Evolutionary conservation across 2,329 filamentous ascomycete genomes (phyloP).

Genomic region (Mariannaea sp.): DNA sequence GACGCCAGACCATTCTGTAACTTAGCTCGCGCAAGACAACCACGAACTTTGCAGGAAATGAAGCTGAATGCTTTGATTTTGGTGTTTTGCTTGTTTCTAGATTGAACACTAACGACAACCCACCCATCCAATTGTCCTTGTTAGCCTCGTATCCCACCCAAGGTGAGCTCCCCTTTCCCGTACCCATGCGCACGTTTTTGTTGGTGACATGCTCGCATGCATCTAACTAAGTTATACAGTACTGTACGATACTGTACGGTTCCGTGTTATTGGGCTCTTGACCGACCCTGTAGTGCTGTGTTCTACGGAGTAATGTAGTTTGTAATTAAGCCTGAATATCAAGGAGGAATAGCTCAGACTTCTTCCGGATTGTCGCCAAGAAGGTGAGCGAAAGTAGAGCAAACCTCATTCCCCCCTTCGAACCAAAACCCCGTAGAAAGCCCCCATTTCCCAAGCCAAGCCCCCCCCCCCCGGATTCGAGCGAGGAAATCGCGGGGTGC

Average conservation of each 20-base stretch:
- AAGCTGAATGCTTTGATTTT: conserved; percentile 7
- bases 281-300: conserved; percentile 2
- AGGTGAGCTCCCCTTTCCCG: background rate
- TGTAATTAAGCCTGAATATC: conserved; percentile 20
- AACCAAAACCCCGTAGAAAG: background rate
- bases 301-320: too few relatives aligned
- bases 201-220: conserved; percentile 5
- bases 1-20: background rate
- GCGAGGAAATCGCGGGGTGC: conserved; percentile 8
- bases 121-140: background rate
- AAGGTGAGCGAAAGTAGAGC: background rate
- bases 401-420: background rate
- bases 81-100: background rate
- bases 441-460: background rate
- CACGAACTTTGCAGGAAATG: conserved; percentile 18
- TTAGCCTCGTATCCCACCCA: background rate
- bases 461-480: conserved; percentile 11
- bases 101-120: background rate
- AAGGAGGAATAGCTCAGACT: conserved; percentile 4
- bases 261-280: conserved; percentile 20
- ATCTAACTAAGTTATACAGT: too few relatives aligned
- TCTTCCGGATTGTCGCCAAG: background rate
- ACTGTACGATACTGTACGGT: conserved; percentile 19
- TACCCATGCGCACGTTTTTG: too few relatives aligned
- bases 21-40: conserved; percentile 24